Evolutionary conservation across 345 rosid genomes (phyloP), one percentile per base, ranked within the genome.

Genomic region (Conringia planisiliqua): DNA sequence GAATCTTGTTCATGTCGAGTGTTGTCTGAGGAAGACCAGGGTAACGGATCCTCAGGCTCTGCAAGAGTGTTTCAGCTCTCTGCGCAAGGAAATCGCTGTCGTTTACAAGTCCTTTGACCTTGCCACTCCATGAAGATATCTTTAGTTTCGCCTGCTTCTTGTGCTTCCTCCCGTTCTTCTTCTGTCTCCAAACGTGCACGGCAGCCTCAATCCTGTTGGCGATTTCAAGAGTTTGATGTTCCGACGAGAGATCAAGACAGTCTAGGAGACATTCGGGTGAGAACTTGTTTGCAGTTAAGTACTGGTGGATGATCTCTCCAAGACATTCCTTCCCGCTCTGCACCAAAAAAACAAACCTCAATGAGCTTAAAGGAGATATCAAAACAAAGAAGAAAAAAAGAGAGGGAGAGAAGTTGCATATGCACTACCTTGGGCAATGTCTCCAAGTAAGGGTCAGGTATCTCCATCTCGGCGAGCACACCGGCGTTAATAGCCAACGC

Each of bases 1-100:
- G 97, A 78, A 95, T 95, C 87, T 95, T 95, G 87, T 85, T 85
- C 99, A 92, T 95, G 74, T 95, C 99, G 78, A 89, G 73, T 65
- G 89, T 84, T 38, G 97, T 92, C 81, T 95, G 99, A 1, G 97
- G 97, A 26, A 95, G 97, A 24, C 96, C 97, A 39, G 97, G 96
- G 61, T 85, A 92, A 46, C 92, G 97, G 68, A 82, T 82, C 91
- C 86, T 86, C 42, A 92, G 69, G 84, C 86, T 86, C 79, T 87
- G 87, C 78, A 90, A 74, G 67, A 90, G 89, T 16, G 85, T 89
- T 79, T 92, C 90, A 18, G 96, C 97, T 72, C 97, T 81, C 65
- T 85, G 87, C 64, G 92, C 86, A 9, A 92, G 89, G 59, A 72
- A 80, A 54, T 84, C 87, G 9, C 70, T 33, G 79, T 85, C 95